These are phyloP conservation scores for Podospora tetraspora DNA, from an alignment of 495 filamentous ascomycete genomes.

Conservation along the genomic window DNA sequence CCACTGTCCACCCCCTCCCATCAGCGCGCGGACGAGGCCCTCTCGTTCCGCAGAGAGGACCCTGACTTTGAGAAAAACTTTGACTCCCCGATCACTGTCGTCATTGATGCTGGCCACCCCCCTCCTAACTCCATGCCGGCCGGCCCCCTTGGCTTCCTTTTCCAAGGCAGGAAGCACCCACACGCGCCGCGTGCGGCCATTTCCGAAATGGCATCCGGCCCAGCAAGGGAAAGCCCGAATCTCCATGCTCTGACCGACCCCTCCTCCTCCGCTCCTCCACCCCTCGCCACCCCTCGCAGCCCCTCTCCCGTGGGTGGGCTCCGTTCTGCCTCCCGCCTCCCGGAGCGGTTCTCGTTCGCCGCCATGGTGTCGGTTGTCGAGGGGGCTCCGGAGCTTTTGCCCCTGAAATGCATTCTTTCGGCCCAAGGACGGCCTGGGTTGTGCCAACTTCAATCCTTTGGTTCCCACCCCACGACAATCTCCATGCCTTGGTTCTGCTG, in stretches of 20 bases:
- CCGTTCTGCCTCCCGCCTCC: neutral
- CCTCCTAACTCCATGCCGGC: too few species aligned
- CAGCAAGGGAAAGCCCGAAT: neutral
- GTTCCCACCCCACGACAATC: neutral
- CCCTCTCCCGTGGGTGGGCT: neutral
- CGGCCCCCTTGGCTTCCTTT: neutral
- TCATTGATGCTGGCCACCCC: too few species aligned
- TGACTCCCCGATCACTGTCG: neutral
- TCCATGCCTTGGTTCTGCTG: neutral
- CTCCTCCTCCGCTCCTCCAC: neutral
- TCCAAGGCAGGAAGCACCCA: neutral
- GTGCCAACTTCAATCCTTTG: neutral
- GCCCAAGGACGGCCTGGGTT: neutral
- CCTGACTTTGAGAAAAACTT: neutral
- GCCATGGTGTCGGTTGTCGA: neutral
- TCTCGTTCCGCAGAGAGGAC: neutral
- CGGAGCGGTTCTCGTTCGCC: neutral
- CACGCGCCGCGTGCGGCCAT: neutral
- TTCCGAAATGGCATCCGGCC: neutral
- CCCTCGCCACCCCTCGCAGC: neutral
- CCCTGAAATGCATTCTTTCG: neutral
- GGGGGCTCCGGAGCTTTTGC: constrained; percentile 12
- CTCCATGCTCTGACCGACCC: neutral
- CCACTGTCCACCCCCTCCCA: neutral
- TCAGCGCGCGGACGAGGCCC: neutral